A percentile compares a stretch with the other conserved stretches of the same genome.
phyloP scores from a whole-genome alignment of 73 alveolate genomes.

The Paramecium octaurelia region DNA sequence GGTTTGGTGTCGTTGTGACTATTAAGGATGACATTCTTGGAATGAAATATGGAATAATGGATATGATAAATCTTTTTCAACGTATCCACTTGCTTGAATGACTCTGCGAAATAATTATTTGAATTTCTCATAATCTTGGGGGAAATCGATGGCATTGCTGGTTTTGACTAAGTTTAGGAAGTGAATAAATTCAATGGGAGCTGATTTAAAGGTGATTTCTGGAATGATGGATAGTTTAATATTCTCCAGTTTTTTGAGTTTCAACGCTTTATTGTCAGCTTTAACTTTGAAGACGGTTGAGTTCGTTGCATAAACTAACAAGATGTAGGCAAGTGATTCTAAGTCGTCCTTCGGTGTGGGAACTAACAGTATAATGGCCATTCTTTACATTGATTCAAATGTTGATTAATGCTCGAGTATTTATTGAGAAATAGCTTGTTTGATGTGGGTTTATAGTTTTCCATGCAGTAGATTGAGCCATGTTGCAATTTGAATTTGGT shows the following conservation, averaged over 20 bases:
- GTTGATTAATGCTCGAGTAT: neutral
- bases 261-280: neutral
- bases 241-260: neutral
- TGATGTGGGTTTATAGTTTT: neutral
- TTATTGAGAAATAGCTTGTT: neutral
- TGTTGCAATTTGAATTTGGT: neutral
- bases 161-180: neutral
- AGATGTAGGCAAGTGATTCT: conserved; percentile 27
- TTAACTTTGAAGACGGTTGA: neutral
- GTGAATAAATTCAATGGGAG: conserved; percentile 24
- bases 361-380: neutral
- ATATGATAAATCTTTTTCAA: neutral
- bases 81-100: neutral
- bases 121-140: neutral
- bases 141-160: neutral
- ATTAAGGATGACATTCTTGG: neutral
- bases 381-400: neutral
- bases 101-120: neutral
- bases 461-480: neutral
- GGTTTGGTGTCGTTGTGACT: neutral
- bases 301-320: neutral
- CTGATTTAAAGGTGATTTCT: neutral
- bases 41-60: neutral
- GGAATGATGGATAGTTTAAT: neutral
- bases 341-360: conserved; percentile 36